These are phyloP conservation scores for Cucumis hystrix DNA, from an alignment of 306 rosid species.

Conservation along the genomic window DNA sequence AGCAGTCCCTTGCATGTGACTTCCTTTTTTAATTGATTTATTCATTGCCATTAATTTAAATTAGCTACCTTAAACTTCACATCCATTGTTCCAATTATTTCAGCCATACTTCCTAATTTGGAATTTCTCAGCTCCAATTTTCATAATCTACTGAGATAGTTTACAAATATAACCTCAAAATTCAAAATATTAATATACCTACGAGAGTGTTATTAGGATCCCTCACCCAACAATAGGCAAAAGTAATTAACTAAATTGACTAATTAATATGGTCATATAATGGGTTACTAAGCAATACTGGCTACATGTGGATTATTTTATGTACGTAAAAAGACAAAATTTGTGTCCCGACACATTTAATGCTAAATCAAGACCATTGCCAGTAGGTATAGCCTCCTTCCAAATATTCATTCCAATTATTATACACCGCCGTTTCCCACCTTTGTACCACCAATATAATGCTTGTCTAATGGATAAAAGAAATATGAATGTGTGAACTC, in stretches of 20 bases:
- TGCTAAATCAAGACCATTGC: neutral
- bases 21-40: neutral
- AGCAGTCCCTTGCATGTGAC: neutral
- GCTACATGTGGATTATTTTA: neutral
- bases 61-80: neutral
- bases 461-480: constrained; percentile 1
- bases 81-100: too few relatives aligned
- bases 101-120: too few relatives aligned
- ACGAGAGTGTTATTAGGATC: too few relatives aligned
- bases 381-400: neutral
- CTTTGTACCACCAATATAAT: neutral
- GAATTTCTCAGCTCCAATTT: neutral
- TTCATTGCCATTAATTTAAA: neutral
- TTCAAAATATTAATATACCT: too few relatives aligned
- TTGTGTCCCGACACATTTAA: constrained; percentile 2
- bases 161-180: too few relatives aligned
- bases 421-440: neutral
- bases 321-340: neutral
- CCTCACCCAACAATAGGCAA: neutral
- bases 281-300: neutral
- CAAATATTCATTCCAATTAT: constrained; percentile 1
- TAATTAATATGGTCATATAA: too few relatives aligned
- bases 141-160: neutral
- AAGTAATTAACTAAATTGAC: too few relatives aligned
- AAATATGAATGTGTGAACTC: constrained; percentile 4